phyloP scores from a whole-genome alignment of 176 grass and related monocot genomes.

The Areca catechu region DNA sequence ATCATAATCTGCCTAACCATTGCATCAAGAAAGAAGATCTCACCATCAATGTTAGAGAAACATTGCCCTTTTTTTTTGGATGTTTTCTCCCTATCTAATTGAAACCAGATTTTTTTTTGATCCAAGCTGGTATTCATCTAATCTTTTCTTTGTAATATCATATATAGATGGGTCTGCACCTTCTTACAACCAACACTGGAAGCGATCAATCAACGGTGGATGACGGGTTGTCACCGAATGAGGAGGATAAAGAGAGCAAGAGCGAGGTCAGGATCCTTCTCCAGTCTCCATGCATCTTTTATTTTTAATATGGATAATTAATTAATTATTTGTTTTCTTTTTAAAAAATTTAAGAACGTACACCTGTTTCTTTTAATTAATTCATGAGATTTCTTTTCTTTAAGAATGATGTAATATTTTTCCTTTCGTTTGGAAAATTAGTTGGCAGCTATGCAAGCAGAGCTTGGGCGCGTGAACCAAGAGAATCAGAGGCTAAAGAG shows the following conservation, averaged over 20 bases:
- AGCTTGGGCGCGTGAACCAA: conserved; percentile 67
- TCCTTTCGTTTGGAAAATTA: conserved; percentile 5
- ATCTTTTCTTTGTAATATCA: neutral
- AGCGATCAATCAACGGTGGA: conserved; percentile 69
- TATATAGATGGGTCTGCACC: conserved; percentile 30
- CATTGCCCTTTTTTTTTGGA: neutral
- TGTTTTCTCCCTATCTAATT: no score
- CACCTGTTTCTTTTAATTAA: no score
- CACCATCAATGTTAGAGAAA: conserved; percentile 51
- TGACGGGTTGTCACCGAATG: conserved; percentile 32
- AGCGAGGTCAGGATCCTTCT: conserved; percentile 28
- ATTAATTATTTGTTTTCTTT: no score
- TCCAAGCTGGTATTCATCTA: no score
- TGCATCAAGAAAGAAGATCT: conserved; percentile 51
- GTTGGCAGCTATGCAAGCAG: conserved; percentile 48
- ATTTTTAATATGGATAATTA: no score
- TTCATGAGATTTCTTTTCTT: no score
- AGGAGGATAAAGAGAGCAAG: conserved; percentile 29
- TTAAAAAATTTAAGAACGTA: no score
- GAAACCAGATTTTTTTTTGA: no score
- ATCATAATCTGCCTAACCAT: conserved; percentile 21
- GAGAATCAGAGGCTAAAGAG: conserved; percentile 80
- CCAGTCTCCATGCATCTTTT: no score
- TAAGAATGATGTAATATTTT: no score
- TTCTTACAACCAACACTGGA: conserved; percentile 44